Evolutionary conservation across 768 basidiomycete species (phyloP).

Genomic region (Leccinum aurantiacum): DNA sequence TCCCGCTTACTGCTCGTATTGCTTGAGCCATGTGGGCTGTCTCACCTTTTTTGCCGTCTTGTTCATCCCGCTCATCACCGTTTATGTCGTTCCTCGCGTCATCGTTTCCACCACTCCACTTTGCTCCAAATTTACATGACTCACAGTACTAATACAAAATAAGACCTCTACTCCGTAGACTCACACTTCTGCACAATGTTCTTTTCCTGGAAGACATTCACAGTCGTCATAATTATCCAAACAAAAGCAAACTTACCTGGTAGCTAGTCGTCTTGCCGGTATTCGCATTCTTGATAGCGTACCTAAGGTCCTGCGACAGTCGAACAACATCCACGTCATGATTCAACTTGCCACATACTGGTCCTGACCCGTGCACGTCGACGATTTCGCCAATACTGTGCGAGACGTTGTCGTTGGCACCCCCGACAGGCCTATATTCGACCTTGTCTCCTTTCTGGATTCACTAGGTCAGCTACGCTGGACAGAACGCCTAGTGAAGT

Average conservation of each 20-base stretch:
- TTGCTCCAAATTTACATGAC: too few relatives aligned
- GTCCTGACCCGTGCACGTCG: constrained; percentile 32
- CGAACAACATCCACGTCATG: too few relatives aligned
- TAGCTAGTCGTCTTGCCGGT: constrained; percentile 42
- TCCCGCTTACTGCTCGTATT: too few relatives aligned
- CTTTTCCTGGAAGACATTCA: constrained; percentile 28
- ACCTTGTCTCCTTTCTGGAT: constrained; percentile 40
- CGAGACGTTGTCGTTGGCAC: constrained; percentile 38
- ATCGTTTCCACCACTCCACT: too few relatives aligned
- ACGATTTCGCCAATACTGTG: constrained; percentile 38
- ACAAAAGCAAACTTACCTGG: constrained; percentile 18
- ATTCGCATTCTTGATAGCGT: constrained; percentile 43
- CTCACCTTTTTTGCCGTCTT: too few relatives aligned
- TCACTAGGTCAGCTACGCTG: neutral
- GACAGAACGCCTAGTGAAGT: too few relatives aligned
- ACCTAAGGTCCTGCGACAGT: constrained; percentile 30
- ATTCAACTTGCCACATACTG: constrained; percentile 23
- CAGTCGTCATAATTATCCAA: too few relatives aligned
- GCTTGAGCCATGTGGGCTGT: too few relatives aligned
- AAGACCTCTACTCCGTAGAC: neutral
- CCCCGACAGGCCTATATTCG: constrained; percentile 46
- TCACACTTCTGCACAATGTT: constrained; percentile 36
- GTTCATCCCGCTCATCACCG: too few relatives aligned
- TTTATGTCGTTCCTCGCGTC: too few relatives aligned
- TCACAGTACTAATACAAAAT: neutral